Base-by-base conservation (phyloP, 192 early-diverging fungal genomes). In the Gryganskiella cystojenkinii region DNA sequence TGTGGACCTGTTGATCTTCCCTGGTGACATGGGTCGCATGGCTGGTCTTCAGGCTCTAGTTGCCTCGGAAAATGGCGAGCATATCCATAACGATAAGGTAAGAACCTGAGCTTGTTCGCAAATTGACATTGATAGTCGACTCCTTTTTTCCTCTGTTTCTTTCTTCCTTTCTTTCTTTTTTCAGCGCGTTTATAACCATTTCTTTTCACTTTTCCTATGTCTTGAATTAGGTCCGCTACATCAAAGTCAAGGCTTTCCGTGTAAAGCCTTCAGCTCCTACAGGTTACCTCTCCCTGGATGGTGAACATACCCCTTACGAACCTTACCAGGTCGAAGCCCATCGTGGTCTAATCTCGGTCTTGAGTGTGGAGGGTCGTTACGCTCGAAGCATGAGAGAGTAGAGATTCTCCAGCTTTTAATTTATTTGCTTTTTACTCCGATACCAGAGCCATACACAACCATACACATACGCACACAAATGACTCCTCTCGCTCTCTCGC, bases 291-390 rank as follows among this genome's bases (percentile, higher is more conserved):
- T 76, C 85, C 2, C 82, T 89, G 67, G 88, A 89, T 66, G 88
- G 88, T 1, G 88, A 89, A 43, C 85, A 82, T 47, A 81, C 82
- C 22, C 83, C 84, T 1, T 71, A 73, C 34, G 68, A 79, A 25
- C 84, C 88, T 15, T 86, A 86, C 49, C 88, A 89, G 53, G 85
- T 87, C 15, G 83, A 89, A 56, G 84, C 87, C 10, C 88, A 87
- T 67, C 76, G 81, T 37, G 61, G 72, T 20, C 45, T 87, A 9
- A 70, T 80, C 17, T 79, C 56, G 30, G 70, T 89, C 3, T 34
- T 89, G 19, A 82, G 80, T 34, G 49, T 89, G 24, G 69, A 80
- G 5, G 82, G 82, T 20, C 68, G 70, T 31, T 83, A 83, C 56
- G 71, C 67, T 31, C 72, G 74, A 8, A 78, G 74, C 43, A 78